Percentiles rank a stretch among this genome's conserved stretches.
Conservation (phyloP, 768 basidiomycete genomes). For the Auricularia sp. region DNA sequence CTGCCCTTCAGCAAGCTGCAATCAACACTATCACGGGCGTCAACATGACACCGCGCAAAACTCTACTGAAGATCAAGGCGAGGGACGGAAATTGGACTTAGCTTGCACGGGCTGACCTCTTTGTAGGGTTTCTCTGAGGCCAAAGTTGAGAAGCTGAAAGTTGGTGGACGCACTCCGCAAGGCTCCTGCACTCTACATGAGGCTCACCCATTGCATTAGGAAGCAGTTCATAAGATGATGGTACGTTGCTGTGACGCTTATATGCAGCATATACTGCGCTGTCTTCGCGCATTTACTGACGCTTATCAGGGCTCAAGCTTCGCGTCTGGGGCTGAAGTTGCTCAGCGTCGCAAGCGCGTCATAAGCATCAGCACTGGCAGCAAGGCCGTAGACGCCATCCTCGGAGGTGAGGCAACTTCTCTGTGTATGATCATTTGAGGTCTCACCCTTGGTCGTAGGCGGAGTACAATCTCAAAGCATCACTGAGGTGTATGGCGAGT, state of each 20-base stretch:
- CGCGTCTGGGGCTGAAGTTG: conserved; percentile 83
- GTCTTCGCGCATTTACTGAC: neutral
- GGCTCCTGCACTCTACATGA: neutral
- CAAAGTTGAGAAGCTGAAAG: conserved; percentile 97
- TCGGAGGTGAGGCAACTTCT: conserved; percentile 52
- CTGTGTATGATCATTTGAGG: neutral
- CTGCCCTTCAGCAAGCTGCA: conserved; percentile 47
- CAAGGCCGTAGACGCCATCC: conserved; percentile 79
- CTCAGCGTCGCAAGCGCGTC: conserved; percentile 75
- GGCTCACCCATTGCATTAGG: conserved; percentile 33
- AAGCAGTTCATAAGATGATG: conserved; percentile 81
- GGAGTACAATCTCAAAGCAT: conserved; percentile 90
- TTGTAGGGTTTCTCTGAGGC: conserved; percentile 89
- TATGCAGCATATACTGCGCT: neutral
- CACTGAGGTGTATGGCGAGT: conserved; percentile 95
- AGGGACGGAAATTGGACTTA: conserved; percentile 1
- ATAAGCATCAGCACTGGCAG: conserved; percentile 85
- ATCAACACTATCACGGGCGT: conserved; percentile 82
- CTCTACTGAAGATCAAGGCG: conserved; percentile 91
- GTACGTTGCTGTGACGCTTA: conserved; percentile 28
- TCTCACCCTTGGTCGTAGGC: neutral
- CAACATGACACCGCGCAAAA: conserved; percentile 83
- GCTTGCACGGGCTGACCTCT: neutral
- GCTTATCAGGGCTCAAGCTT: conserved; percentile 73
- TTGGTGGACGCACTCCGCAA: conserved; percentile 15